Evolutionary conservation across 2,329 filamentous ascomycete species (phyloP).

Genomic region (Beauveria caledonica): DNA sequence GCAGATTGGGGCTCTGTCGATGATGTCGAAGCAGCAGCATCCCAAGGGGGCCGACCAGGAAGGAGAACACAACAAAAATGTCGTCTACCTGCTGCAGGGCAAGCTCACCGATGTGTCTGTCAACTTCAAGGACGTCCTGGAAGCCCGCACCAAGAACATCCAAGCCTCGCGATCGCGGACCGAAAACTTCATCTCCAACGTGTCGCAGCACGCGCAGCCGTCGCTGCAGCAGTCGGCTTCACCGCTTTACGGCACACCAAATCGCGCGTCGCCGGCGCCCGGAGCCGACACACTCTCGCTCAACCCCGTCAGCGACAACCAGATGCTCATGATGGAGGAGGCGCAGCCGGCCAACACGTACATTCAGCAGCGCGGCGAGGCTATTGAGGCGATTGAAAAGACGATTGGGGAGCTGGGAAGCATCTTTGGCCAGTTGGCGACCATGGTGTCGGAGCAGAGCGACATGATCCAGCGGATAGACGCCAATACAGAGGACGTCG

Average conservation of each 20-base stretch:
- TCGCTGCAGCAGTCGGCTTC: constrained; percentile 68
- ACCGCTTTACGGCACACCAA: constrained; percentile 76
- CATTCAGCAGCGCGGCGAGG: constrained; percentile 87
- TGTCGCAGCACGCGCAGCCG: constrained; percentile 66
- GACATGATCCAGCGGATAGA: constrained; percentile 98
- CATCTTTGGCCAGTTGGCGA: constrained; percentile 89
- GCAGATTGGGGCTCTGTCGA: constrained; percentile 77
- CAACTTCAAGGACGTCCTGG: constrained; percentile 95
- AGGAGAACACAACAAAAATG: constrained; percentile 96
- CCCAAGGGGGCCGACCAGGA: constrained; percentile 63
- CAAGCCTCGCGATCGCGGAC: constrained; percentile 87
- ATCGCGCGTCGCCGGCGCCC: constrained; percentile 54
- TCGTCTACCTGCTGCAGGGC: constrained; percentile 83
- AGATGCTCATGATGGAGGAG: constrained; percentile 88
- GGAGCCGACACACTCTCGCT: constrained; percentile 70
- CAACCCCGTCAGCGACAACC: constrained; percentile 73
- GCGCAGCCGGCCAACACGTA: constrained; percentile 79
- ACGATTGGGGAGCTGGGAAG: constrained; percentile 85
- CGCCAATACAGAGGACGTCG: constrained; percentile 94
- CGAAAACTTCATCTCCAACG: constrained; percentile 91
- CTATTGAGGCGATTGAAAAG: constrained; percentile 92
- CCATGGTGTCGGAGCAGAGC: constrained; percentile 95
- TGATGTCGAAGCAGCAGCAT: constrained; percentile 68
- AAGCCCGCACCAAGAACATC: constrained; percentile 95
- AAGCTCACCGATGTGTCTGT: constrained; percentile 87